These are phyloP conservation scores for Taphrina flavorubra DNA, from an alignment of 1,139 yeast species.

Conservation along the genomic window DNA sequence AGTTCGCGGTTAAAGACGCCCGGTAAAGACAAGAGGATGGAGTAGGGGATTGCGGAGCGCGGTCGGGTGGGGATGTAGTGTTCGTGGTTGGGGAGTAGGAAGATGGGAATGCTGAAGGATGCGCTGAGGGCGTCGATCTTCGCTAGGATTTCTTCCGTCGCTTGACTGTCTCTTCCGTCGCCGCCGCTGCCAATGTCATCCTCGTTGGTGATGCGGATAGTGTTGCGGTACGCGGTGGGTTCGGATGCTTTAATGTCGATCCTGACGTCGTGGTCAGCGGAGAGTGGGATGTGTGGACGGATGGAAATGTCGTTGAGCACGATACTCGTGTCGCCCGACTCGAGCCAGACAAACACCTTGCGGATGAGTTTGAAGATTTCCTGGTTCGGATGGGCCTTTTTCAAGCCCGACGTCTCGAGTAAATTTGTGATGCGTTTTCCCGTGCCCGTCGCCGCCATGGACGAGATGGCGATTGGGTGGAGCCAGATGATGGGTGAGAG, in stretches of 20 bases:
- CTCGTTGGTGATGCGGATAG: too few species aligned
- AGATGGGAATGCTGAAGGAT: constrained; percentile 19
- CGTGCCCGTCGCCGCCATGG: constrained; percentile 29
- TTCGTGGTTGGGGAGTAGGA: constrained; percentile 34
- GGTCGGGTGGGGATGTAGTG: constrained; percentile 10
- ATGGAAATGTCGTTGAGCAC: constrained; percentile 23
- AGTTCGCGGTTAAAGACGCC: constrained; percentile 38
- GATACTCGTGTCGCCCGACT: constrained; percentile 32
- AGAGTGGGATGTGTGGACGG: constrained; percentile 27
- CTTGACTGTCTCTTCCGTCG: background rate
- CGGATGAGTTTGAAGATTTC: constrained; percentile 35
- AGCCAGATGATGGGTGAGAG: constrained; percentile 31
- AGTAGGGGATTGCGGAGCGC: constrained; percentile 2
- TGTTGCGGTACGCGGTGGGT: constrained; percentile 34
- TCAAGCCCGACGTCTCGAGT: constrained; percentile 30
- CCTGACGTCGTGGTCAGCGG: constrained; percentile 30
- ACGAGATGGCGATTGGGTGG: constrained; percentile 23
- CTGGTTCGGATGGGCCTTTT: constrained; percentile 37
- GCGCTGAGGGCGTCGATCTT: constrained; percentile 25
- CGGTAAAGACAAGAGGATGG: constrained; percentile 17
- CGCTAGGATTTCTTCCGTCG: constrained; percentile 34
- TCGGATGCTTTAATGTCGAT: constrained; percentile 23
- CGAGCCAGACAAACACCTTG: constrained; percentile 38
- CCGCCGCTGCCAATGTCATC: too few species aligned
- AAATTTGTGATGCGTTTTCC: constrained; percentile 39